phyloP scores from a whole-genome alignment of 176 grass and related monocot genomes.

The Oryza rufipogon region DNA sequence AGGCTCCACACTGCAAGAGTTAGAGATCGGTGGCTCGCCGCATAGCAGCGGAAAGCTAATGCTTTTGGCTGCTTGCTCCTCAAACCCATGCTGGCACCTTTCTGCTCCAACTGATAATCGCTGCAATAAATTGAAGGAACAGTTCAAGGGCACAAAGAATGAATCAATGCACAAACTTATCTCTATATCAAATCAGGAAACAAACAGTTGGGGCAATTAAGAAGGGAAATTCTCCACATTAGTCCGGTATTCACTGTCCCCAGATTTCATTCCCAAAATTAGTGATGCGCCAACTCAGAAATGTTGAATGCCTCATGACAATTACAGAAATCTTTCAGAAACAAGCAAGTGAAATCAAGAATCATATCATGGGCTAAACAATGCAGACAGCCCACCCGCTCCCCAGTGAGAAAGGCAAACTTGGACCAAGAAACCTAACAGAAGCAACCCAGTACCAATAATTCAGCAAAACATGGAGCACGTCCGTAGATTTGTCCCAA shows the following conservation, averaged over 20 bases:
- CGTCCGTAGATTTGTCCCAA: background rate
- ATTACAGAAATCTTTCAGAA: constrained; percentile 7
- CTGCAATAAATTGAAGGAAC: constrained; percentile 40
- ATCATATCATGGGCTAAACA: constrained; percentile 12
- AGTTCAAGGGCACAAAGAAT: constrained; percentile 11
- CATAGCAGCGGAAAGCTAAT: constrained; percentile 58
- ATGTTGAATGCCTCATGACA: background rate
- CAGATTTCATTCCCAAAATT: constrained; percentile 35
- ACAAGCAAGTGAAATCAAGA: constrained; percentile 17
- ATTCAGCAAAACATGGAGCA: background rate
- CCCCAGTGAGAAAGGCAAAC: background rate
- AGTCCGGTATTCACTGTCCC: background rate
- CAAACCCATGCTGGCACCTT: constrained; percentile 55
- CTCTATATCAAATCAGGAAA: constrained; percentile 24
- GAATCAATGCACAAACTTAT: background rate
- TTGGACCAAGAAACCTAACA: constrained; percentile 18
- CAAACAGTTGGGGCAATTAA: background rate
- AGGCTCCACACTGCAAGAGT: constrained; percentile 58
- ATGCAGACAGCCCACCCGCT: background rate
- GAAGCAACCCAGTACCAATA: background rate
- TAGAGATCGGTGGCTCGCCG: constrained; percentile 48
- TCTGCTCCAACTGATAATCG: constrained; percentile 46
- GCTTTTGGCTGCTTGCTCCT: constrained; percentile 73
- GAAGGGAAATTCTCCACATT: constrained; percentile 4
- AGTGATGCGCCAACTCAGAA: background rate